Percentiles rank a stretch among this genome's conserved stretches.
Conservation (phyloP, 2,329 filamentous ascomycete genomes). For the Pseudogymnoascus sp. region DNA sequence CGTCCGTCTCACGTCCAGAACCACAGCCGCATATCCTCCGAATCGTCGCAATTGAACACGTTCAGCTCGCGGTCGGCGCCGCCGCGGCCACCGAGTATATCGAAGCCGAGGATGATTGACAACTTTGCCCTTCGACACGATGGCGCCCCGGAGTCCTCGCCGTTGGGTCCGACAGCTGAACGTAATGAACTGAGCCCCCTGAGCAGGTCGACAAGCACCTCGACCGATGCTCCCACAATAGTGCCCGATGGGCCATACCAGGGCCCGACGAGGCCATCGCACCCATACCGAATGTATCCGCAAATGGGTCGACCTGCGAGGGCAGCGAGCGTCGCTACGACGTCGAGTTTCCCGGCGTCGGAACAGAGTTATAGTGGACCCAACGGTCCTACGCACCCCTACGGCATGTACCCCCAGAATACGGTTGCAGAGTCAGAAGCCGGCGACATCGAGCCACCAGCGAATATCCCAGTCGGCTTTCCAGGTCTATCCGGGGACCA, state of each 20-base stretch:
- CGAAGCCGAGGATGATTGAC: slow-evolving; percentile 44
- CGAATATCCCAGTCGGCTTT: slow-evolving; percentile 63
- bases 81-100: slow-evolving; percentile 44
- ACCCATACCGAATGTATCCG: slow-evolving; percentile 80
- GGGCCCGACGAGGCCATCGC: slow-evolving; percentile 59
- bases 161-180: not conserved
- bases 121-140: slow-evolving; percentile 46
- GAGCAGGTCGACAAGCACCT: slow-evolving; percentile 23
- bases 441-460: slow-evolving; percentile 28
- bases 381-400: slow-evolving; percentile 71
- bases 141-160: slow-evolving; percentile 27
- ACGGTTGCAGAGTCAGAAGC: slow-evolving; percentile 51
- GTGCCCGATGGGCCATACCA: slow-evolving; percentile 46
- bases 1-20: slow-evolving; percentile 28
- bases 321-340: slow-evolving; percentile 60
- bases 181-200: slow-evolving; percentile 6
- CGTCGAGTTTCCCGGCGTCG: slow-evolving; percentile 54
- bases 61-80: slow-evolving; percentile 22
- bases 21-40: slow-evolving; percentile 18
- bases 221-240: slow-evolving; percentile 20
- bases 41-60: slow-evolving; percentile 15
- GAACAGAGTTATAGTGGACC: slow-evolving; percentile 52
- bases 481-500: slow-evolving; percentile 50
- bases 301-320: slow-evolving; percentile 54
- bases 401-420: slow-evolving; percentile 77